Evolutionary conservation across 768 basidiomycete species (phyloP).

Genomic region (Hericium erinaceus): DNA sequence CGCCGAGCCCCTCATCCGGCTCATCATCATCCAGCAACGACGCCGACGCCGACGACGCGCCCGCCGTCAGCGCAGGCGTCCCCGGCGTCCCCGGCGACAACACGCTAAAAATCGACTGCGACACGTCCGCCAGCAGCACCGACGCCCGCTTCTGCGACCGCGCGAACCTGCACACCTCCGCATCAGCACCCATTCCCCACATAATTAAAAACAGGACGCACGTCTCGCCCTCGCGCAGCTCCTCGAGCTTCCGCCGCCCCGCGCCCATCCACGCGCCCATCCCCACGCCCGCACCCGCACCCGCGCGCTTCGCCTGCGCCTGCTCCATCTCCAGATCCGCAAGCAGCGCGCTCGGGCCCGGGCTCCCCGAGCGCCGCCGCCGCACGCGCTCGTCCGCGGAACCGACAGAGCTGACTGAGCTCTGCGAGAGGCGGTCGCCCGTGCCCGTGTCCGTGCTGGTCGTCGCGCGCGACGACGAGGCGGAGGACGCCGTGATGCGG

Average conservation of each 20-base stretch:
- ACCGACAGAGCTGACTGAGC: conserved; percentile 36
- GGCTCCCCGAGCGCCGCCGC: too few relatives aligned
- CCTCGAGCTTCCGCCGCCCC: conserved; percentile 44
- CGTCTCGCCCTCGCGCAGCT: conserved; percentile 45
- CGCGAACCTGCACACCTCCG: conserved; percentile 36
- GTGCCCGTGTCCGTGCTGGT: conserved; percentile 19
- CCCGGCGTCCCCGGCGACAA: conserved; percentile 26
- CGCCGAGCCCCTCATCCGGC: conserved; percentile 4
- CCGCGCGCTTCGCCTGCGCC: conserved; percentile 14
- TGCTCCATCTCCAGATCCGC: not conserved
- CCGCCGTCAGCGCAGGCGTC: not conserved
- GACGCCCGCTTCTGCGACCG: conserved; percentile 66
- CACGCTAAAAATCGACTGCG: conserved; percentile 43
- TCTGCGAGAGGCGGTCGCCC: conserved; percentile 32
- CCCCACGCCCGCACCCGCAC: conserved; percentile 14
- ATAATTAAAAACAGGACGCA: conserved; percentile 24
- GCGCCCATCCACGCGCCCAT: conserved; percentile 34
- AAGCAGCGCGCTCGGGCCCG: too few relatives aligned
- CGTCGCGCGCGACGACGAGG: conserved; percentile 17
- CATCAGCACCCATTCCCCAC: conserved; percentile 3
- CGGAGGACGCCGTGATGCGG: conserved; percentile 7
- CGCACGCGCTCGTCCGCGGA: conserved; percentile 20
- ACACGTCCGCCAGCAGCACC: conserved; percentile 54
- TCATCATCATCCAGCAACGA: conserved; percentile 9
- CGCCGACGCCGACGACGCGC: not conserved